Evolutionary conservation across 1,284 basidiomycete species (phyloP), one percentile per base, ranked within the genome.

Genomic region (Tilletia walkeri): DNA sequence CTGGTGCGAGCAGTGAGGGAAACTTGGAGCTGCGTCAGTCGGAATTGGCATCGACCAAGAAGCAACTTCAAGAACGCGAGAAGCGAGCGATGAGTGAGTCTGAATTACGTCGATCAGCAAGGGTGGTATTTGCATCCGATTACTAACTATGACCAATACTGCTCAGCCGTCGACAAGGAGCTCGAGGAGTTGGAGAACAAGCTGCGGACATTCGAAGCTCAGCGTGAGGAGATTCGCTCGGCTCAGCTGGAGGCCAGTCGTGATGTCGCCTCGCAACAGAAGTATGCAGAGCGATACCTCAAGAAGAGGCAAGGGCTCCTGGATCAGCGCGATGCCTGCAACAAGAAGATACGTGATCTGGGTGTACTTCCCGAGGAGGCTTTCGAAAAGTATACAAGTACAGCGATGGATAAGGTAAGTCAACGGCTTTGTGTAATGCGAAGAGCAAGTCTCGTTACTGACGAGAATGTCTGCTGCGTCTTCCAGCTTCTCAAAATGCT

Each of bases 291-390:
- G 80, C 89, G 95, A 38, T 97, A 95, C 84, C 88, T 96, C 5
- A 90, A 92, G 53, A 98, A 98, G 85, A 89, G 91, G 56, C 91
- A 94, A 81, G 91, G 95, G 85, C 86, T 98, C 14, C 79, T 89
- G 20, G 88, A 88, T 61, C 89, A 94, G 68, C 93, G 93, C 81
- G 95, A 96, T 73, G 93, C 96, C 80, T 94, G 92, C 82, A 94
- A 93, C 81, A 89, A 92, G 75, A 94, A 92, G 80, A 96, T 99
- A 77, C 90, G 95, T 71, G 95, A 99, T 80, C 88, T 99, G 9
- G 96, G 96, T 67, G 94, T 97, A 1, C 85, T 99, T 34, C 95
- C 96, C 0, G 94, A 98, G 82, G 96, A 99, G 84, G 95, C 96
- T 0, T 99, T 95, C 80, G 90, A 93, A 80, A 97, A 95, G 85